phyloP scores from a whole-genome alignment of 108 stramenopile genomes.

The Nitzschia sp. region DNA sequence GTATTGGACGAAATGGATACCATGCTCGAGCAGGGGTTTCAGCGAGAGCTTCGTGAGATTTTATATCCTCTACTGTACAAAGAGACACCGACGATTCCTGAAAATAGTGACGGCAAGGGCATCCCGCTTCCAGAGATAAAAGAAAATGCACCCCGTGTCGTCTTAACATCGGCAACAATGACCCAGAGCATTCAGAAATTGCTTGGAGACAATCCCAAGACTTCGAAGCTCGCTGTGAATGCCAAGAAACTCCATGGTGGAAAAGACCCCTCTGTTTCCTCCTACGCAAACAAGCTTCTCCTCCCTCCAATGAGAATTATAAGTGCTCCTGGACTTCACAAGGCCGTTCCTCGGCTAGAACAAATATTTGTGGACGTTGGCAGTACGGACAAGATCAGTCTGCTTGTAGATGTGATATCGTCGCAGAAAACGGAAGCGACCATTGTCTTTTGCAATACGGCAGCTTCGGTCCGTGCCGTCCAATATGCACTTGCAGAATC shows the following conservation, averaged over 20 bases:
- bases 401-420: conserved; percentile 76
- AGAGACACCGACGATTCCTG: conserved; percentile 28
- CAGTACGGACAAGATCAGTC: conserved; percentile 82
- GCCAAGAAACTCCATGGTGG: conserved; percentile 44
- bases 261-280: neutral
- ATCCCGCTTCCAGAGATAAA: conserved; percentile 28
- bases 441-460: conserved; percentile 95
- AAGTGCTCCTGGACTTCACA: conserved; percentile 87
- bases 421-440: conserved; percentile 42
- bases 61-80: conserved; percentile 81
- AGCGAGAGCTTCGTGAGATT: conserved; percentile 81
- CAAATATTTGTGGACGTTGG: conserved; percentile 94
- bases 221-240: conserved; percentile 35
- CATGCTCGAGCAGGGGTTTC: conserved; percentile 97
- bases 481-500: conserved; percentile 81
- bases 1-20: conserved; percentile 99
- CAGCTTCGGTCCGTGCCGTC: conserved; percentile 65
- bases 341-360: conserved; percentile 82
- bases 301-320: conserved; percentile 76
- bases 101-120: conserved; percentile 9
- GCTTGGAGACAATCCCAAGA: conserved; percentile 53
- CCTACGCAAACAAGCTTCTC: conserved; percentile 36
- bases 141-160: conserved; percentile 75
- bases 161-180: conserved; percentile 96
- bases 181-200: conserved; percentile 82